phyloP scores from a whole-genome alignment of 495 filamentous ascomycete species.

The Podospora pseudopauciseta region DNA sequence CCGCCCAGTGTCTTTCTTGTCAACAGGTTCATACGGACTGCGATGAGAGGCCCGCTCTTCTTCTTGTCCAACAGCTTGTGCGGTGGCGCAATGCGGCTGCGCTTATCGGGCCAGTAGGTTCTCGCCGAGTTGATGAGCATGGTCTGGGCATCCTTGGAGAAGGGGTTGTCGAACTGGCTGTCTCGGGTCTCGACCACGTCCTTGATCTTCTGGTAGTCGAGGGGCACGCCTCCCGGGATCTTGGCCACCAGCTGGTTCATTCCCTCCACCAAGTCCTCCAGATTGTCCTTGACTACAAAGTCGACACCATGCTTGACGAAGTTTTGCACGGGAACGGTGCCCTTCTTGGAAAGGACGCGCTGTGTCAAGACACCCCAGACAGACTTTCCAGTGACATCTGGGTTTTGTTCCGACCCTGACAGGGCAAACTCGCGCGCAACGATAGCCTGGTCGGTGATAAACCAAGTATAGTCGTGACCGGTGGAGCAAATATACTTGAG shows the following conservation, averaged over 20 bases:
- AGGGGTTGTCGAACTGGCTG: constrained; percentile 45
- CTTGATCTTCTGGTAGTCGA: constrained; percentile 37
- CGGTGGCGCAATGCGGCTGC: constrained; percentile 41
- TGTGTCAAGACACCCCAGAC: constrained; percentile 43
- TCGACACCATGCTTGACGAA: constrained; percentile 50
- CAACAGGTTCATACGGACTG: constrained; percentile 49
- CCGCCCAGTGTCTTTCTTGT: constrained; percentile 53
- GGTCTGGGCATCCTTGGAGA: constrained; percentile 50
- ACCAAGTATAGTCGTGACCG: constrained; percentile 54
- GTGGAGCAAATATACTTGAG: constrained; percentile 52
- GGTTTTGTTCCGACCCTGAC: constrained; percentile 54
- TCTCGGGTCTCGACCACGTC: constrained; percentile 45
- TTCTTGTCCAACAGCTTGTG: constrained; percentile 44
- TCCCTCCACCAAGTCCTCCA: constrained; percentile 42
- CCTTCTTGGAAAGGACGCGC: constrained; percentile 46
- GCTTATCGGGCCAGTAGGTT: constrained; percentile 46
- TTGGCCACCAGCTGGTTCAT: constrained; percentile 48
- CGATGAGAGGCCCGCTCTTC: constrained; percentile 47
- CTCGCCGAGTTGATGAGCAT: constrained; percentile 50
- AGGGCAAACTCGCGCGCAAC: constrained; percentile 51
- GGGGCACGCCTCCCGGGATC: constrained; percentile 30
- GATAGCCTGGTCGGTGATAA: constrained; percentile 49
- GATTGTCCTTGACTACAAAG: constrained; percentile 46
- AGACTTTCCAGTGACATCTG: constrained; percentile 50
- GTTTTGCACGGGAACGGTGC: constrained; percentile 45